Conservation (phyloP, 2,329 filamentous ascomycete species). For the Madurella mycetomatis region DNA sequence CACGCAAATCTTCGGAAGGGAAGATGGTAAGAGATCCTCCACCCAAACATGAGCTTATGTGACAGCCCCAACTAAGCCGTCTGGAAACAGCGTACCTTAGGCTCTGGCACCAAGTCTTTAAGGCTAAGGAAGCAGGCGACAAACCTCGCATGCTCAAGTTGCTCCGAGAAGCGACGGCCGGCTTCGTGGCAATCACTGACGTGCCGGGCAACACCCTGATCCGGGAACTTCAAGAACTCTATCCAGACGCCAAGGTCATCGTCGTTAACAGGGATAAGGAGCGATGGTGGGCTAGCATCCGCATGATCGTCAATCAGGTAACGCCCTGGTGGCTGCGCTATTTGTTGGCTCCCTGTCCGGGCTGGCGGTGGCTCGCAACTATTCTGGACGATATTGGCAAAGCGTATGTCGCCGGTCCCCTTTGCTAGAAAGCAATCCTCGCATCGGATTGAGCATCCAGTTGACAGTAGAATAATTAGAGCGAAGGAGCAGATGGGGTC, state of each 20-base stretch:
- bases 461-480: too few species aligned
- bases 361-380: not conserved
- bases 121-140: slow-evolving; percentile 6
- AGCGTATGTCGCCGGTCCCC: too few species aligned
- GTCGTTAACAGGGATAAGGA: slow-evolving; percentile 32
- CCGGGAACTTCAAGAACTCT: slow-evolving; percentile 39
- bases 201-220: slow-evolving; percentile 36
- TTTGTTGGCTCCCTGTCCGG: not conserved
- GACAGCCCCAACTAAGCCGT: too few species aligned
- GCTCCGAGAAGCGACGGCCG: slow-evolving; percentile 30
- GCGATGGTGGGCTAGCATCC: slow-evolving; percentile 30
- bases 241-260: slow-evolving; percentile 42
- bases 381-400: not conserved
- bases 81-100: slow-evolving; percentile 1
- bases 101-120: slow-evolving; percentile 5
- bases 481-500: too few species aligned
- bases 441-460: not conserved
- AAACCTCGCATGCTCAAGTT: slow-evolving; percentile 10
- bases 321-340: not conserved
- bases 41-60: too few species aligned
- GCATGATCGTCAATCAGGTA: slow-evolving; percentile 2
- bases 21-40: slow-evolving; percentile 29
- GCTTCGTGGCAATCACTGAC: slow-evolving; percentile 41
- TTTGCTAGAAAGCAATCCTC: too few species aligned
- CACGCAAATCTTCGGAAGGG: slow-evolving; percentile 34